Base-by-base conservation (phyloP, 177 flowering plant genomes). In the Telopea speciosissima region DNA sequence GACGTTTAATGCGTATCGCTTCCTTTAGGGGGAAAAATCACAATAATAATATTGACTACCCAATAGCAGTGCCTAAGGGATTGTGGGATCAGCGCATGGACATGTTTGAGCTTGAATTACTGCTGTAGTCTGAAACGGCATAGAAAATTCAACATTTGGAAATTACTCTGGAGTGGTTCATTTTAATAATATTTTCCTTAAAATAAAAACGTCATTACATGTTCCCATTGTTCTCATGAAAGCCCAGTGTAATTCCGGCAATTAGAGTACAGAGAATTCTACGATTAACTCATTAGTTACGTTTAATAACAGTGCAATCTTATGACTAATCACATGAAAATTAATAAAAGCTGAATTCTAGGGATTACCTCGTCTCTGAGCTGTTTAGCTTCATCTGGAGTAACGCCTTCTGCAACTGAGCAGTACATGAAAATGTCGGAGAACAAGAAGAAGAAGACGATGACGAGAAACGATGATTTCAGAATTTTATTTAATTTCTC, bases 301-400 rank as follows among this genome's bases (percentile, higher is more conserved):
- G 19, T 8, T 49, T 16, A 49, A 49, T 4, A 58, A 19, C 61
- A 19, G 24, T 58, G 3, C n/a, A 19, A 58, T 58, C 61, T n/a
- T 58, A n/a, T 19, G n/a, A n/a, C 61, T 58, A 16, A n/a, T 58
- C n/a, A 21, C 5, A 19, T 58, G 61, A 58, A n/a, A 58, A 3
- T 58, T n/a, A 58, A 58, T 36, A 36, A 8, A 36, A 36, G 40
- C 40, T 36, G 9, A 60, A 66, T 19, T 17, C 9, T 14, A 33
- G 49, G 52, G 49, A 7, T 40, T 69, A 93, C 99, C 95, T 92
- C 97, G 78, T 94, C 96, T 64, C 96, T 76, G 77, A 92, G 97
- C 66, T 73, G 83, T 70, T 63, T 89, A 44, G 97, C 97, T 83
- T 92, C 97, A 44, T 84, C 80, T 16, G 79, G 82, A 66, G 86